These are phyloP conservation scores for Crithidia sp. DNA, from an alignment of 208 protist species.

Conservation along the genomic window DNA sequence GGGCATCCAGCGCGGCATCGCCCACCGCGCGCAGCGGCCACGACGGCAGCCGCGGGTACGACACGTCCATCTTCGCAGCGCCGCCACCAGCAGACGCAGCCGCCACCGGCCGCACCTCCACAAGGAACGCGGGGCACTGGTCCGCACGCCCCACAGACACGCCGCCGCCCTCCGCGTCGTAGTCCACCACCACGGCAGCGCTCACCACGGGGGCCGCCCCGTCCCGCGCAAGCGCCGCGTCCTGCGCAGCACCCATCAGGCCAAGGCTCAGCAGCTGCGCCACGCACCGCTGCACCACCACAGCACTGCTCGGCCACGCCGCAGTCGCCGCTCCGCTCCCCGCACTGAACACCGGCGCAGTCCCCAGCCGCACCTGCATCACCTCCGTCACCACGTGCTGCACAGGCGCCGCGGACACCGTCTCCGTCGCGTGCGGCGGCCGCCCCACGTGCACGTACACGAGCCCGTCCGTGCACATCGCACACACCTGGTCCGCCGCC, in stretches of 20 bases:
- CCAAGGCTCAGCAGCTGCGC: conserved; percentile 6
- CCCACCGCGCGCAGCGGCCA: conserved; percentile 6
- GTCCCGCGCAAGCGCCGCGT: neutral
- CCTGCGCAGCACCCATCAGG: neutral
- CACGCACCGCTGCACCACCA: neutral
- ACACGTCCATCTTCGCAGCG: conserved; percentile 3
- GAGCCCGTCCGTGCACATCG: conserved; percentile 8
- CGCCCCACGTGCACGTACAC: conserved; percentile 12
- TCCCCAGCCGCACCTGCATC: neutral
- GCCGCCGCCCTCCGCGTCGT: neutral
- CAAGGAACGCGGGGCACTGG: conserved; percentile 4
- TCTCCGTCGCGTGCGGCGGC: neutral
- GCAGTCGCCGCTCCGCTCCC: neutral
- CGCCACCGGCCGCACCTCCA: conserved; percentile 4
- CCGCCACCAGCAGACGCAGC: neutral
- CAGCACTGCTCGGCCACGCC: neutral
- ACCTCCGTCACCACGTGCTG: neutral
- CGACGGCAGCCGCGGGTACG: conserved; percentile 17
- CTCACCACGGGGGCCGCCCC: neutral
- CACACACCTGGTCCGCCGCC: neutral
- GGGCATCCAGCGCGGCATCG: neutral
- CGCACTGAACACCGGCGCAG: neutral
- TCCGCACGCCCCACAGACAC: neutral
- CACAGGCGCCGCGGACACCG: neutral
- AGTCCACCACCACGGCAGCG: conserved; percentile 6